Conservation (phyloP, 1,284 basidiomycete species). For the Mrakiaceae sp. region DNA sequence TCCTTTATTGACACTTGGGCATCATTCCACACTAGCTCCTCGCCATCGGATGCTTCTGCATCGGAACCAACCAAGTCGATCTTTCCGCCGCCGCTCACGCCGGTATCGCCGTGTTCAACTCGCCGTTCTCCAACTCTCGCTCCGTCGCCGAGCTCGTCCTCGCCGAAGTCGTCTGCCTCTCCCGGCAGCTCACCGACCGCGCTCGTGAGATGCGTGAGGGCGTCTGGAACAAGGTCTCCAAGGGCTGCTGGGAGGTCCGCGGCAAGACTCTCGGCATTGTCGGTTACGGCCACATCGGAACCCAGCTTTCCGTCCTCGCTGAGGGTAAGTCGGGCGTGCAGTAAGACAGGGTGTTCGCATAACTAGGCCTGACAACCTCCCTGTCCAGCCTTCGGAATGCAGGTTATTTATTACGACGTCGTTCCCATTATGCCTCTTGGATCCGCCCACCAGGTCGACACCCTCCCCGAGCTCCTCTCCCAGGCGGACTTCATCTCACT, state of each 20-base stretch:
- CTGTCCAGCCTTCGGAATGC: slow-evolving; percentile 68
- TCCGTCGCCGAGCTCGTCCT: slow-evolving; percentile 98
- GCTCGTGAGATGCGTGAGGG: slow-evolving; percentile 77
- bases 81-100: slow-evolving; percentile 68
- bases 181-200: slow-evolving; percentile 87
- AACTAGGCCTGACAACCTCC: too few species aligned
- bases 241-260: slow-evolving; percentile 94
- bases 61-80: slow-evolving; percentile 98
- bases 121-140: slow-evolving; percentile 98
- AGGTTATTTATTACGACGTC: slow-evolving; percentile 91
- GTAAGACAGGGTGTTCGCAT: too few species aligned
- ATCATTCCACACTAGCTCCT: slow-evolving; percentile 51
- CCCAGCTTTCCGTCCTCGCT: slow-evolving; percentile 92
- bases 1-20: not conserved
- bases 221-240: slow-evolving; percentile 98
- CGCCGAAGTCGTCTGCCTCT: slow-evolving; percentile 83
- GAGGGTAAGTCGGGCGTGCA: slow-evolving; percentile 39
- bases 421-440: slow-evolving; percentile 97
- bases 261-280: slow-evolving; percentile 97
- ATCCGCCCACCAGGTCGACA: slow-evolving; percentile 77
- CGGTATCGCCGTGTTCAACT: slow-evolving; percentile 98
- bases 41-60: slow-evolving; percentile 98
- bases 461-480: slow-evolving; percentile 62
- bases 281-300: slow-evolving; percentile 97
- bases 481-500: slow-evolving; percentile 89